Evolutionary conservation across 305 asterid species (phyloP), one percentile per base, ranked within the genome.

Genomic region (Ajuga reptans): DNA sequence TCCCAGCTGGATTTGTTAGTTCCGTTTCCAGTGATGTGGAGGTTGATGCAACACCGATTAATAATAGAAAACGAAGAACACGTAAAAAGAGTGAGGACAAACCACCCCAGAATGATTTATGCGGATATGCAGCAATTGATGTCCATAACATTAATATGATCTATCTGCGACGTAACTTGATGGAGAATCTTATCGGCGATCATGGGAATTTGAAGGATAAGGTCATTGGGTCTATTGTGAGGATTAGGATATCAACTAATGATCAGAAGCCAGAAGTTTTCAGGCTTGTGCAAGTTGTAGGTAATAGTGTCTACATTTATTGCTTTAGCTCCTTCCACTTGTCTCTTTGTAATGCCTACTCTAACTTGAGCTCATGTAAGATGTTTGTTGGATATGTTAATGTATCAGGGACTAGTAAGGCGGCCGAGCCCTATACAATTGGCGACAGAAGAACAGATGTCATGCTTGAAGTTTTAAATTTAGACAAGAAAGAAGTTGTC

Each of bases 271-370:
- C 83, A 73, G 94, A 94, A 62, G 78, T 91, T 78, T 82, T 80
- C 84, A 84, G 99, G 87, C 93, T 94, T 69, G 99, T 91, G 68
- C 94, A 88, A 85, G 98, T 94, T 75, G 89, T 86, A 79, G 99
- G 98, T 91, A 87, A 21, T 64, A 57, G 34, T 69, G 69, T 75
- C 24, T 66, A 57, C 56, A 34, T 47, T 43, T 43, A 36, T 17
- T 71, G 67, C 47, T 64, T 68, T 36, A 16, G 53, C 62, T 73
- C 29, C 21, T 41, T 66, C 8, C 17, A 31, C 49, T 52, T 68
- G 17, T 65, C 62, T 51, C 46, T 50, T 31, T 29, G 3, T 17
- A 16, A 18, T n/a, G 51, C 39, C 52, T 34, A 43, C 2, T 21
- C 27, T 21, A 21, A 21, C 15, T 49, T 54, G 39, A 21, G 50